Conservation (phyloP, 345 rosid species). For the Zanthoxylum bungeanum region DNA sequence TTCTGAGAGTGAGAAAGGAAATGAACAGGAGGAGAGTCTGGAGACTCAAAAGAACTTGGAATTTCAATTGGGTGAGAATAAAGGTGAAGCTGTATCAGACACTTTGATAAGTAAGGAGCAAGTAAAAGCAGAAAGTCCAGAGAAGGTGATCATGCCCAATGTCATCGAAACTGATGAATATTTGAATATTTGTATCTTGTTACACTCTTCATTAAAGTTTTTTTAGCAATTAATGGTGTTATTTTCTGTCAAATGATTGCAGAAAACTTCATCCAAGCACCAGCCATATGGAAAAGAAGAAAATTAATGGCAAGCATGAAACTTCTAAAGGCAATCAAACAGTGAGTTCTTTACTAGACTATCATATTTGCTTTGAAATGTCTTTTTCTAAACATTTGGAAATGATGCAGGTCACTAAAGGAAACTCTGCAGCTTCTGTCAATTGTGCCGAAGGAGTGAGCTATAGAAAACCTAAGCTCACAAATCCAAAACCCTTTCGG, state of each 20-base stretch:
- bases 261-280: constrained; percentile 30
- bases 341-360: constrained; percentile 26
- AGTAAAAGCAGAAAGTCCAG: constrained; percentile 3
- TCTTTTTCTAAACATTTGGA: constrained; percentile 6
- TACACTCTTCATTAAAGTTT: background rate
- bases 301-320: constrained; percentile 38
- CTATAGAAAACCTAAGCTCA: constrained; percentile 65
- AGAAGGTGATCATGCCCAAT: constrained; percentile 4
- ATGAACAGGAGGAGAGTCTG: constrained; percentile 6
- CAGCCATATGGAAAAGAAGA: constrained; percentile 19
- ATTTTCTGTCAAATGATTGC: constrained; percentile 20
- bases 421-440: constrained; percentile 26
- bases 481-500: constrained; percentile 94
- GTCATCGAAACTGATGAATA: constrained; percentile 21
- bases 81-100: constrained; percentile 19
- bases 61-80: constrained; percentile 15
- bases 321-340: constrained; percentile 30
- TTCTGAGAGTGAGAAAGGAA: constrained; percentile 10
- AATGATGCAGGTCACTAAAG: constrained; percentile 42
- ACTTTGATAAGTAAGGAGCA: constrained; percentile 12
- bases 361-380: background rate
- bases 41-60: constrained; percentile 1
- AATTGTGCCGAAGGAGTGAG: constrained; percentile 32
- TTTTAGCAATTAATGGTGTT: background rate
- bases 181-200: constrained; percentile 5